Evolutionary conservation across 495 filamentous ascomycete species (phyloP).

Genomic region (Penicillium robsamsonii): DNA sequence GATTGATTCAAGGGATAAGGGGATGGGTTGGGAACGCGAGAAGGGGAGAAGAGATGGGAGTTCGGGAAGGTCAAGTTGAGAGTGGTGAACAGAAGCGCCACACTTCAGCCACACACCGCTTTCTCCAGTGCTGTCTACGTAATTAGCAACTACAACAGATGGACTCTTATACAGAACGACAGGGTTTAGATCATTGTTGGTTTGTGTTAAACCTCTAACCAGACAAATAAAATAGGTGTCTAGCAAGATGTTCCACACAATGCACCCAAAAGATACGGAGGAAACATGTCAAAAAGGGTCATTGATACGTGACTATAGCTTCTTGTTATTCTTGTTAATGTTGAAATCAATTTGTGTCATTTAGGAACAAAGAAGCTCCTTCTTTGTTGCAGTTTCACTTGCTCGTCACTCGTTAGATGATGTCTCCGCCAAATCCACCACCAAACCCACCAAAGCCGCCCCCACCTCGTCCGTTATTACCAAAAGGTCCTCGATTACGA

Average conservation of each 20-base stretch:
- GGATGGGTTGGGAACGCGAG: constrained; percentile 19
- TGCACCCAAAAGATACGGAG: neutral
- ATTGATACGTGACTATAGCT: neutral
- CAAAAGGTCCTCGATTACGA: constrained; percentile 43
- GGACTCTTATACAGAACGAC: neutral
- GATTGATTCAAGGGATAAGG: constrained; percentile 27
- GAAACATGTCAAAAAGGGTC: neutral
- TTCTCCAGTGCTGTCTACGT: constrained; percentile 4
- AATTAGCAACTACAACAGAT: constrained; percentile 1
- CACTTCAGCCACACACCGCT: constrained; percentile 31
- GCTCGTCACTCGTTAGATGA: constrained; percentile 50
- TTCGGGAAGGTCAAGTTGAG: constrained; percentile 33
- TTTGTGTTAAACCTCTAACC: neutral
- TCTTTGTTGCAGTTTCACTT: neutral
- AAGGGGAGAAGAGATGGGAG: constrained; percentile 29
- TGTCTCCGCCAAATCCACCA: constrained; percentile 64
- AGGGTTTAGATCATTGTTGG: neutral
- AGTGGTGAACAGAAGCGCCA: constrained; percentile 29
- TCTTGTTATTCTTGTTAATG: neutral
- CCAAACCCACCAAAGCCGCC: constrained; percentile 61
- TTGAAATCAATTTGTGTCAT: neutral
- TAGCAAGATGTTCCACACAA: neutral
- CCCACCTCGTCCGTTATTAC: constrained; percentile 32
- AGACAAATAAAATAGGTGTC: neutral
- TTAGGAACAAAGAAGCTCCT: neutral